Evolutionary conservation across 257 asterid species (phyloP), one percentile per base, ranked within the genome.

Genomic region (Thymus quinquecostatus): DNA sequence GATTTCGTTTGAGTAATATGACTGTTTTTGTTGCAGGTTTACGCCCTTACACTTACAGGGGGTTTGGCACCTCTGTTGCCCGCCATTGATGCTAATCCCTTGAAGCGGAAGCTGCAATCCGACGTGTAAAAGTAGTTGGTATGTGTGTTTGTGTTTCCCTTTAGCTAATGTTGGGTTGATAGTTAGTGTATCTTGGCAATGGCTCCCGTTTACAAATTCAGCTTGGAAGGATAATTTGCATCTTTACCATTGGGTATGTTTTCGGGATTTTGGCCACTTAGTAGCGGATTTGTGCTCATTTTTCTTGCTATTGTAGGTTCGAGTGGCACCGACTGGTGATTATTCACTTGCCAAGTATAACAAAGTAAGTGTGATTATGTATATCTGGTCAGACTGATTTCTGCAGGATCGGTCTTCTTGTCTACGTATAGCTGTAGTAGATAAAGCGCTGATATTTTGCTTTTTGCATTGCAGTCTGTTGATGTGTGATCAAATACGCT

Each of bases 41-140:
- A 95, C 64, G 99, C 98, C 2, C n/a, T n/a, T n/a, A n/a, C n/a
- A n/a, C 99, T 95, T 54, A 95, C 97, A 0, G 98, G 98, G 29
- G 96, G 99, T 3, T 38, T 95, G 82, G 86, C 96, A 27, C 99
- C 99, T 64, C 84, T 91, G 61, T 84, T 89, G 89, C 98, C 99
- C 58, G 77, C 97, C 45, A 60, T 88, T 80, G 99, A 95, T 76
- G 78, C 78, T 60, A 86, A 81, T 81, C 98, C 88, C 49, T 77
- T 87, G 82, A 93, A 92, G 79, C 86, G 89, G 14, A 85, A 88
- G 68, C 77, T 86, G 30, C 95, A 85, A 72, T 6, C 89, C 6
- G 96, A 3, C 68, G 1, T 58, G n/a, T 69, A 38, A 64, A 56
- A 68, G 13, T 68, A 50, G 36, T 14, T 48, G 48, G 11, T 69